Base-by-base conservation (phyloP, 2,329 filamentous ascomycete species). In the Paramyrothecium sp. region DNA sequence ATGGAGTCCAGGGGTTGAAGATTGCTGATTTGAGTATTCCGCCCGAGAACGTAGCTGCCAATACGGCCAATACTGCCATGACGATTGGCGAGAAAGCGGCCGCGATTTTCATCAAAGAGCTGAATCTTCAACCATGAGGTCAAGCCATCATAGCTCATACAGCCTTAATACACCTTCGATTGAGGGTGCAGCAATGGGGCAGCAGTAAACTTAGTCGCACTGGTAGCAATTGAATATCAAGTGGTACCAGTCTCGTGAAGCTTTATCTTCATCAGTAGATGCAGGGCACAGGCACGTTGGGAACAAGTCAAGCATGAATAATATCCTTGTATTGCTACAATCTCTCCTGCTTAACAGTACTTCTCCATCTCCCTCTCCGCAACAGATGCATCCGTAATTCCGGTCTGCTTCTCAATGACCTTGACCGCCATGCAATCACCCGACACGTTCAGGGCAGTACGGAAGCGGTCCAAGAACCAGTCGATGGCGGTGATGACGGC, bases 401-500 rank as follows among this genome's bases (percentile, higher is more conserved):
- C 52, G 7, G 67, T 69, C 61, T 62, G 59, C 60, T 67, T 68
- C 26, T 56, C 59, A 46, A 70, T 54, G 53, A 68, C 58, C 54
- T 58, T 65, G 16, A 44, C 30, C 8, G 65, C 68, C 8, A 75
- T 82, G 1, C 81, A 59, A 64, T 83, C 81, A n/a, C 78, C 78
- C 38, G 73, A 77, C 48, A 83, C 80, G 58, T 83, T 83, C 55
- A 77, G 64, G 3, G 76, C 74, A 0, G 81, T 83, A 16, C 81
- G 73, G 74, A 83, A 83, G 26, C 81, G 77, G 67, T 83, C 81
- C n/a, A 82, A 70, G 66, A 83, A 77, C 81, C 80, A 83, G 60
- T 82, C 80, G 49, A 83, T 82, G 22, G 79, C 80, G 2, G 82
- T 75, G 16, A 83, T 78, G 46, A 83, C 78, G 21, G 76, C 80